Evolutionary conservation across 352 stramenopile species (phyloP), one percentile per base, ranked within the genome.

Genomic region (Thraustochytrium striatum): DNA sequence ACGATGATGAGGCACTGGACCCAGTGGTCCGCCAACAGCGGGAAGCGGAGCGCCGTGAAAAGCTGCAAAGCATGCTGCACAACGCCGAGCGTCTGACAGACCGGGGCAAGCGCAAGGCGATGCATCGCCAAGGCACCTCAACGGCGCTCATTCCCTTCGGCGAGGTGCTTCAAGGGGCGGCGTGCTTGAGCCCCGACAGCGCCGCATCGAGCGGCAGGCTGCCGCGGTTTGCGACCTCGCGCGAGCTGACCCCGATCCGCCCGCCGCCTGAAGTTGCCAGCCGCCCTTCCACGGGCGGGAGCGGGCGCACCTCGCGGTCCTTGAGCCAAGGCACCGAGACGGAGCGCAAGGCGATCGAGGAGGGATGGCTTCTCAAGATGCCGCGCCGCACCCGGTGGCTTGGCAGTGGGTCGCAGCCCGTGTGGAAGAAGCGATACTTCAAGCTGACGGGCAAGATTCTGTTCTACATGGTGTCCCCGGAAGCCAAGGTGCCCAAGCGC

Each of bases 331-430:
- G 30, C 2, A 32, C 32, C 16, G 5, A 58, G 52, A 21, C 35
- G 2, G 41, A 36, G 44, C 65, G 41, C 28, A 11, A 70, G 25
- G 50, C 1, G 11, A 50, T n/a, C n/a, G n/a, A 32, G 43, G 65
- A 75, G 9, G 65, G 65, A 19, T 75, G 65, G 65, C 39, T 75
- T 9, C 21, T 41, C 16, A 75, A 75, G 65, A 75, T 75, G 65
- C 52, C 65, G 3, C 44, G 52, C 65, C 58, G 68, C 41, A 55
- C 65, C n/a, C 43, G 65, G 7, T 75, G 65, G 65, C 52, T 75
- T 16, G 13, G 19, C 39, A 21, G 19, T 5, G 25, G 21, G 21
- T 41, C n/a, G 28, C 25, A 30, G 36, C 44, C 44, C 39, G 50
- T 11, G 19, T 75, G 65, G 65, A 75, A 75, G 39, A 3, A 19